Percentiles rank a stretch among this genome's conserved stretches.
Conservation (phyloP, 441 rosid species). For the Corymbia calophylla region DNA sequence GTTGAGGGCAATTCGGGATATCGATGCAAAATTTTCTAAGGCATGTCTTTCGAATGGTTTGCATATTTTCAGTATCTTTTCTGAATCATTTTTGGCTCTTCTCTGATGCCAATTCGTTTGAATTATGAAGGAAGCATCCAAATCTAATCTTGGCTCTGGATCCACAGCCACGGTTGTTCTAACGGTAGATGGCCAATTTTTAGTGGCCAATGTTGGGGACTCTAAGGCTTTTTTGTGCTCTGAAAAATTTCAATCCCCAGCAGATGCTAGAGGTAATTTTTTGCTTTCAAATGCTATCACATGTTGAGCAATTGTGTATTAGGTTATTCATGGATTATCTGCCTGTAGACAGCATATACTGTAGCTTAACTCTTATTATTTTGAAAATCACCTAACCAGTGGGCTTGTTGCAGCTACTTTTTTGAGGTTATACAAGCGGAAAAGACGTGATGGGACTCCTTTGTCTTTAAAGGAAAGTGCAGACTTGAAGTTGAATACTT, state of each 20-base stretch:
- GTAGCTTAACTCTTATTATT: neutral
- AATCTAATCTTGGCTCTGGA: constrained; percentile 56
- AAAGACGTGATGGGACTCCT: constrained; percentile 42
- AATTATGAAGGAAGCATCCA: constrained; percentile 69
- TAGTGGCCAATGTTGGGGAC: constrained; percentile 92
- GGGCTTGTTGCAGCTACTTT: constrained; percentile 55
- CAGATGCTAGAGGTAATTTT: constrained; percentile 72
- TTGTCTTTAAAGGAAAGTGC: constrained; percentile 32
- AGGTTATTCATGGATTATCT: neutral
- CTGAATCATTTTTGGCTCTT: neutral
- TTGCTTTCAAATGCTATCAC: neutral
- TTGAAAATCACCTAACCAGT: neutral
- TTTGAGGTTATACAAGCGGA: constrained; percentile 63
- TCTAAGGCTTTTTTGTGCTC: constrained; percentile 94
- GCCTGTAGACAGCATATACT: neutral
- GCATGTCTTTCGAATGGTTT: constrained; percentile 21
- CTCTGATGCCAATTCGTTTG: constrained; percentile 10
- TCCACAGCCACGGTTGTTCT: constrained; percentile 82
- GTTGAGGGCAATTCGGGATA: constrained; percentile 81
- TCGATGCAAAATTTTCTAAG: constrained; percentile 78
- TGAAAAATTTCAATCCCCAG: constrained; percentile 67
- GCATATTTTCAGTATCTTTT: neutral
- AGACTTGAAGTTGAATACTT: constrained; percentile 29
- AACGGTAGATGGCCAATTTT: constrained; percentile 68
- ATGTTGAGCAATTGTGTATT: neutral